A percentile compares a stretch with the other conserved stretches of the same genome.
Evolutionary conservation across 805 yeast genomes (phyloP).

Genomic region (Candida sonorensis): DNA sequence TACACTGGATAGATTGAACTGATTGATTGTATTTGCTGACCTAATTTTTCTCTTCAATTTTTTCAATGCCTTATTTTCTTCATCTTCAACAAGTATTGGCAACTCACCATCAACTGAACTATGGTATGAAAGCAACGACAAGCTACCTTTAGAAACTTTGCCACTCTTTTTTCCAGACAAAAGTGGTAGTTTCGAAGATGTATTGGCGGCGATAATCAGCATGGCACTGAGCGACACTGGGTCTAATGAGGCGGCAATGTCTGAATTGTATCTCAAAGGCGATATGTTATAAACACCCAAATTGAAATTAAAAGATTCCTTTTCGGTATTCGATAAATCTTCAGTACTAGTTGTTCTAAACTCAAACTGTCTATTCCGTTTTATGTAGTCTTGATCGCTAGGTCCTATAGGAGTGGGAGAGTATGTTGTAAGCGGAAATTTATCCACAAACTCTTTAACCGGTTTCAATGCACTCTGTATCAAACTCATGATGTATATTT

Average conservation of each 20-base stretch:
- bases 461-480: constrained; percentile 31
- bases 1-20: constrained; percentile 29
- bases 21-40: constrained; percentile 30
- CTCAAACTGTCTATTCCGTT: constrained; percentile 18
- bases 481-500: constrained; percentile 1
- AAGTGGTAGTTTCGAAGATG: constrained; percentile 36
- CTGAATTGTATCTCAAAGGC: constrained; percentile 23
- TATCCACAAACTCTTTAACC: constrained; percentile 38
- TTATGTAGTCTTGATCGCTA: constrained; percentile 4
- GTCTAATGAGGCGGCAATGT: constrained; percentile 42
- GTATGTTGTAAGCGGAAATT: constrained; percentile 43
- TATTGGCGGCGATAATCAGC: constrained; percentile 39
- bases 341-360: constrained; percentile 3
- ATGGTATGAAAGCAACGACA: constrained; percentile 40
- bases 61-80: constrained; percentile 23
- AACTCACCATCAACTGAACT: constrained; percentile 43
- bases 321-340: constrained; percentile 7
- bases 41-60: constrained; percentile 29
- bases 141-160: constrained; percentile 22
- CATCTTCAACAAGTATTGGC: constrained; percentile 53
- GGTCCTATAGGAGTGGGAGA: constrained; percentile 27
- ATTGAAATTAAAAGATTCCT: constrained; percentile 31
- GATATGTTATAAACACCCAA: constrained; percentile 48
- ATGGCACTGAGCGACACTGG: constrained; percentile 48
- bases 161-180: constrained; percentile 2